phyloP scores from a whole-genome alignment of 1,284 basidiomycete genomes.

The Puccinia hordei region DNA sequence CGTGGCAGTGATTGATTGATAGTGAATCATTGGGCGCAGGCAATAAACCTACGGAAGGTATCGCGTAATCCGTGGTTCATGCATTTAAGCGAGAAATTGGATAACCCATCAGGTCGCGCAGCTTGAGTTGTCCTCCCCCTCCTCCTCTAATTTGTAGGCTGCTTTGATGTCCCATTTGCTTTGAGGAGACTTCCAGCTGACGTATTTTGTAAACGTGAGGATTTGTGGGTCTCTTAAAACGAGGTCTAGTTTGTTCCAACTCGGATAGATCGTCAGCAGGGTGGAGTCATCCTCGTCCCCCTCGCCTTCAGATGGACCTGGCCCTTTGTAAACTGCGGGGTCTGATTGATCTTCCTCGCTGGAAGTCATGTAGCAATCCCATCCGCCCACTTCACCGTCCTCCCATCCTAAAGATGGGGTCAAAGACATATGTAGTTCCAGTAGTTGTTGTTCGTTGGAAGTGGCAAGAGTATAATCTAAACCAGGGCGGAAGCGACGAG shows the following conservation, averaged over 20 bases:
- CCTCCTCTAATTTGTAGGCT: slow-evolving; percentile 15
- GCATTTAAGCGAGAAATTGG: not conserved
- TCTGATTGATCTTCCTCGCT: slow-evolving; percentile 84
- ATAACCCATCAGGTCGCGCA: not conserved
- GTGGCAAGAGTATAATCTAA: slow-evolving; percentile 94
- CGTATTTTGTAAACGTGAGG: slow-evolving; percentile 61
- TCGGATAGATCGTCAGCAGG: slow-evolving; percentile 82
- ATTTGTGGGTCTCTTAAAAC: slow-evolving; percentile 91
- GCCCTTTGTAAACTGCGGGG: slow-evolving; percentile 82
- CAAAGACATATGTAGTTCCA: slow-evolving; percentile 86
- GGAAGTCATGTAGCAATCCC: slow-evolving; percentile 96
- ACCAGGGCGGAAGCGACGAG: slow-evolving; percentile 85
- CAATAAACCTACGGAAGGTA: not conserved
- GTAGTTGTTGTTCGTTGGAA: slow-evolving; percentile 75
- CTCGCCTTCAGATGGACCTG: slow-evolving; percentile 60
- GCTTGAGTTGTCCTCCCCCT: not conserved
- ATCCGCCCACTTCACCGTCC: slow-evolving; percentile 81
- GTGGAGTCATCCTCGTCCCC: slow-evolving; percentile 76
- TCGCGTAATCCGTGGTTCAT: not conserved
- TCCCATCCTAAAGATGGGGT: slow-evolving; percentile 79
- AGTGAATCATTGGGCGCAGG: not conserved
- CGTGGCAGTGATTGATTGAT: not conserved
- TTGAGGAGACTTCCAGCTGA: slow-evolving; percentile 39
- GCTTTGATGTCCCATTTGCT: slow-evolving; percentile 51
- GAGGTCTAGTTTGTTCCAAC: slow-evolving; percentile 85